Evolutionary conservation across 2,329 filamentous ascomycete species (phyloP), one percentile per base, ranked within the genome.

Genomic region (Aspergillus fumigatiaffinis): DNA sequence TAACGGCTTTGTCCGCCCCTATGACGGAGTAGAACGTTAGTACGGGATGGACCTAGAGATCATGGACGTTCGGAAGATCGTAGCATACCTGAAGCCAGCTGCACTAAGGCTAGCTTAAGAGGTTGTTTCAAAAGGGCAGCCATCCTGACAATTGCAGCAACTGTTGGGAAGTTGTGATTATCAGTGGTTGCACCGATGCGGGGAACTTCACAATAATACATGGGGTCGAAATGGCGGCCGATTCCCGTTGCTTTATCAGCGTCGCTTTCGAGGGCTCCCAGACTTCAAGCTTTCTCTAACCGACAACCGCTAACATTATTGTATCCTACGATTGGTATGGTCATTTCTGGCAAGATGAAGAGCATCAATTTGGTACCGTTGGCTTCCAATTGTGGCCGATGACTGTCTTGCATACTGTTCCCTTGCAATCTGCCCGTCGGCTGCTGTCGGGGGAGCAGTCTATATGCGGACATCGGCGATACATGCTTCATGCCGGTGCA

Each of bases 1-100:
- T 99, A 64, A 83, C 83, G 10, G 86, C 72, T 79, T 99, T 99
- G 79, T 96, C 91, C 63, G 88, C 77, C 60, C 90, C 81, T 88
- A 49, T 21, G 46, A 54, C 38, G 41, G 29, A 20, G 17, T 25
- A 9, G 7, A 42, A 58, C 20, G 52, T 63, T 26, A 61, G 60
- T 41, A 44, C 20, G 26, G 20, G 8, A 50, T 17, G 38, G 7
- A n/a, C n/a, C n/a, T n/a, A 41, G 44, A 38, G 23, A 17, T 17
- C 6, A 6, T 26, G 9, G 10, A 47, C 0, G 21, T 42, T 51
- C 29, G 29, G 53, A 44, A 4, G 9, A 29, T 29, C 44, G 44
- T 67, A 38, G 32, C 71, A 53, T 70, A 84, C 83, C 89, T 60
- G 88, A 87, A 56, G 90, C 87, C 35, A 96, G 84, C 76, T 96